Conservation (phyloP, 2,329 filamentous ascomycete genomes). For the Hymenoscyphus linearis region DNA sequence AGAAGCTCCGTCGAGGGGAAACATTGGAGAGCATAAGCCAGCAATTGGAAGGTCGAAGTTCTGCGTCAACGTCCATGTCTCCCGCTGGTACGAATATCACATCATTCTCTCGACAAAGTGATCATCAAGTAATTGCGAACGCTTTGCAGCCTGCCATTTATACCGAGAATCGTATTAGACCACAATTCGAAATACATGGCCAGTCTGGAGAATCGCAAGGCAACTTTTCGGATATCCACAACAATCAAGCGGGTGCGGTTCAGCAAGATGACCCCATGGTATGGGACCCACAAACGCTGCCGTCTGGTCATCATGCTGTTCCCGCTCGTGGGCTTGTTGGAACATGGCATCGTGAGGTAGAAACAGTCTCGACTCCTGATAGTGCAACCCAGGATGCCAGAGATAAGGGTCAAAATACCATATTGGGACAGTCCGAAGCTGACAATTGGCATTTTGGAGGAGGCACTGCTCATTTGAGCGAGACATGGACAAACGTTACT, state of each 20-base stretch:
- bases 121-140: constrained; percentile 20
- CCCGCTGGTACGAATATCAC: constrained; percentile 23
- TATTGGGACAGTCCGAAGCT: constrained; percentile 55
- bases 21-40: constrained; percentile 51
- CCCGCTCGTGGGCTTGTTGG: constrained; percentile 42
- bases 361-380: constrained; percentile 8
- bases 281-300: constrained; percentile 22
- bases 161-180: constrained; percentile 28
- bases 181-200: neutral
- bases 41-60: constrained; percentile 38
- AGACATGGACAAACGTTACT: constrained; percentile 65
- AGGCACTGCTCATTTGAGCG: constrained; percentile 61
- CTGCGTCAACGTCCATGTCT: constrained; percentile 22
- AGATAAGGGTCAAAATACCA: constrained; percentile 41
- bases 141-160: constrained; percentile 34
- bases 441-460: constrained; percentile 53
- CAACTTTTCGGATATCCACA: neutral
- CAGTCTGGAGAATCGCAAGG: constrained; percentile 31
- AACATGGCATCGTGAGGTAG: constrained; percentile 16
- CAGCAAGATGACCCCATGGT: constrained; percentile 22
- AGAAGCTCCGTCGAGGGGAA: constrained; percentile 48
- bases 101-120: constrained; percentile 35
- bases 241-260: neutral
- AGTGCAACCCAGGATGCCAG: constrained; percentile 35
- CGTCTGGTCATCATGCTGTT: constrained; percentile 34